Evolutionary conservation across 306 rosid species (phyloP).

Genomic region (Ziziphus jujuba): DNA sequence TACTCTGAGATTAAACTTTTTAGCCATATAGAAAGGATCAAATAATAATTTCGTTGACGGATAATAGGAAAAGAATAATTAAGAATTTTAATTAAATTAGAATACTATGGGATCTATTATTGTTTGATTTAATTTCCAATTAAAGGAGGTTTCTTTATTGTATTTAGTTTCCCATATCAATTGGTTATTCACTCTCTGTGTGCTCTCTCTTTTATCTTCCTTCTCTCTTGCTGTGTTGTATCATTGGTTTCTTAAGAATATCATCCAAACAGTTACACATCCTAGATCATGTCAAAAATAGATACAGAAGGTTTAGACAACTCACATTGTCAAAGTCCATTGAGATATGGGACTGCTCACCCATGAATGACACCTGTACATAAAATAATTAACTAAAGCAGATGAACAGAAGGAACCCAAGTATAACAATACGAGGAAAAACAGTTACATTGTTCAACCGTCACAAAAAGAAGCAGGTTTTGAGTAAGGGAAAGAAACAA

Average conservation of each 20-base stretch:
- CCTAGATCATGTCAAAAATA: not conserved
- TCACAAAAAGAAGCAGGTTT: not conserved
- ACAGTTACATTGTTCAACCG: not conserved
- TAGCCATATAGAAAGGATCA: not conserved
- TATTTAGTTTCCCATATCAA: too few relatives aligned
- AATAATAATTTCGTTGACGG: not conserved
- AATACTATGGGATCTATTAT: too few relatives aligned
- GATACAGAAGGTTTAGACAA: constrained; percentile 20
- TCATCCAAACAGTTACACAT: constrained; percentile 12
- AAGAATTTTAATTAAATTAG: too few relatives aligned
- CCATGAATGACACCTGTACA: constrained; percentile 85
- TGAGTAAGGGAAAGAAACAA: not conserved
- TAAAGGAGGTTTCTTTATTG: too few relatives aligned
- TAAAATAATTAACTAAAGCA: constrained; percentile 19
- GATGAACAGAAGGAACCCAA: constrained; percentile 22
- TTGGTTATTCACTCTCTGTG: too few relatives aligned
- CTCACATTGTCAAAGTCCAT: constrained; percentile 88
- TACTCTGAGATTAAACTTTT: constrained; percentile 17
- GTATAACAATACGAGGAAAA: not conserved
- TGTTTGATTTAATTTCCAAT: too few relatives aligned
- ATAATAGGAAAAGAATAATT: not conserved
- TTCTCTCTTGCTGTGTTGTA: too few relatives aligned
- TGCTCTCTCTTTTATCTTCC: too few relatives aligned
- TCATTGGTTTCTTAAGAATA: constrained; percentile 8
- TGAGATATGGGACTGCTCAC: constrained; percentile 86